phyloP scores from a whole-genome alignment of 192 early-diverging fungal genomes.

The Glomus cerebriforme region DNA sequence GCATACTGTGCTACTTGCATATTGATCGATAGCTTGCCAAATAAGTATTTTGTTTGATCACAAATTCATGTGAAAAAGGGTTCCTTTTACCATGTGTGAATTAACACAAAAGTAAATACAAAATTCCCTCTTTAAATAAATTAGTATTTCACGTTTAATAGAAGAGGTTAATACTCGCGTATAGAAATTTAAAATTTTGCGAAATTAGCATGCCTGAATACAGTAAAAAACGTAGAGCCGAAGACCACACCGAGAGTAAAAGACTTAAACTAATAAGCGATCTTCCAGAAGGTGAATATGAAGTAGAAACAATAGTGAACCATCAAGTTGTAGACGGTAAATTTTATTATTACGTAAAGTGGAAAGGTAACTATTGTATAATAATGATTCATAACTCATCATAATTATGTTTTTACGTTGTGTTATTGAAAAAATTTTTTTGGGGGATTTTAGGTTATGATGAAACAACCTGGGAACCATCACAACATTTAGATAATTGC shows the following conservation, averaged over 20 bases:
- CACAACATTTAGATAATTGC: neutral
- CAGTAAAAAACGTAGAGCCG: neutral
- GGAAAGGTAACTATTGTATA: neutral
- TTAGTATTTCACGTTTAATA: too few relatives aligned
- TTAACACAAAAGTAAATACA: too few relatives aligned
- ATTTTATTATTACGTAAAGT: neutral
- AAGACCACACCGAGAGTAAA: neutral
- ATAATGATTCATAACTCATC: too few relatives aligned
- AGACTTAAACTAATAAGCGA: neutral
- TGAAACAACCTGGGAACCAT: neutral
- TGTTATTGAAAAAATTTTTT: neutral
- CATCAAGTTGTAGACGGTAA: neutral
- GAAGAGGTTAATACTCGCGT: too few relatives aligned
- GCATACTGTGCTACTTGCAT: too few relatives aligned
- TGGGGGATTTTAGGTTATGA: neutral
- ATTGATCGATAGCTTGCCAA: too few relatives aligned
- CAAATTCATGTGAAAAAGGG: too few relatives aligned
- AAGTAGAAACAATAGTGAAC: neutral
- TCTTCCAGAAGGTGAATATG: neutral
- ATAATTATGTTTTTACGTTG: neutral
- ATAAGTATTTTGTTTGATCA: too few relatives aligned
- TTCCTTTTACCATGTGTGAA: too few relatives aligned
- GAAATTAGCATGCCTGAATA: neutral
- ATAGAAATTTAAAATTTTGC: neutral
- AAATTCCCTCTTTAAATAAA: too few relatives aligned